A percentile compares a stretch with the other conserved stretches of the same genome.
Evolutionary conservation across 2,329 filamentous ascomycete species (phyloP).

Genomic region (Purpureocillium takamizusanense): DNA sequence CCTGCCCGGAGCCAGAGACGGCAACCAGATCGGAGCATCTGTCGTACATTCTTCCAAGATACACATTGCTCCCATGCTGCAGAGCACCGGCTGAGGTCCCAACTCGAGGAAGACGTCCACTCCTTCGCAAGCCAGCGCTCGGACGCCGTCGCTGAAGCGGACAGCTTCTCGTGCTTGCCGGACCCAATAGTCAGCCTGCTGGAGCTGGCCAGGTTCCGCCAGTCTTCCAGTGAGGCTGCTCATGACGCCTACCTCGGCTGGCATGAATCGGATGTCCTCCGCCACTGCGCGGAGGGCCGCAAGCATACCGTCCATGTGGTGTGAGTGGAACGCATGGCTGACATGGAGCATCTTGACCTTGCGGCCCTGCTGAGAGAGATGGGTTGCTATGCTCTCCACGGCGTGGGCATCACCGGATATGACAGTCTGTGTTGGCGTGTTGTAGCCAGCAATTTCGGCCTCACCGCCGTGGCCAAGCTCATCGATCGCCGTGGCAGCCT

Average conservation of each 20-base stretch:
- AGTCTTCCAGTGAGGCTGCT: conserved; percentile 54
- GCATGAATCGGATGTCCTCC: conserved; percentile 24
- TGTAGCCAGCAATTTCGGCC: conserved; percentile 59
- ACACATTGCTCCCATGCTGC: conserved; percentile 17
- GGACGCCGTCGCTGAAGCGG: conserved; percentile 39
- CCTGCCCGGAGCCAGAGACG: conserved; percentile 14
- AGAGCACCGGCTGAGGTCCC: conserved; percentile 17
- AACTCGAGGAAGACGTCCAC: conserved; percentile 19
- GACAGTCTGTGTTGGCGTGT: conserved; percentile 65
- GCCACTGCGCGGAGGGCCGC: conserved; percentile 45
- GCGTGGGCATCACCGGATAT: conserved; percentile 36
- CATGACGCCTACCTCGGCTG: conserved; percentile 45
- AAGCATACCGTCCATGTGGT: conserved; percentile 40
- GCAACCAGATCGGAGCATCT: conserved; percentile 13
- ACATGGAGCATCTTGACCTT: conserved; percentile 36
- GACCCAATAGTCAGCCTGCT: conserved; percentile 50
- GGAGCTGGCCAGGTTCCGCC: conserved; percentile 32
- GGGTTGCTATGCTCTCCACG: conserved; percentile 31
- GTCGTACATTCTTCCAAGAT: neutral
- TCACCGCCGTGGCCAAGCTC: conserved; percentile 15
- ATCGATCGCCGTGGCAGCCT: conserved; percentile 27
- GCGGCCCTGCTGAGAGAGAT: conserved; percentile 24
- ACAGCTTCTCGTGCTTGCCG: conserved; percentile 55
- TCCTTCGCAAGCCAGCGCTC: conserved; percentile 12
- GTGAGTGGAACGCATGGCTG: conserved; percentile 42